These are phyloP conservation scores for Umbilicus rupestris DNA, from an alignment of 164 flowering plant species.

Conservation along the genomic window DNA sequence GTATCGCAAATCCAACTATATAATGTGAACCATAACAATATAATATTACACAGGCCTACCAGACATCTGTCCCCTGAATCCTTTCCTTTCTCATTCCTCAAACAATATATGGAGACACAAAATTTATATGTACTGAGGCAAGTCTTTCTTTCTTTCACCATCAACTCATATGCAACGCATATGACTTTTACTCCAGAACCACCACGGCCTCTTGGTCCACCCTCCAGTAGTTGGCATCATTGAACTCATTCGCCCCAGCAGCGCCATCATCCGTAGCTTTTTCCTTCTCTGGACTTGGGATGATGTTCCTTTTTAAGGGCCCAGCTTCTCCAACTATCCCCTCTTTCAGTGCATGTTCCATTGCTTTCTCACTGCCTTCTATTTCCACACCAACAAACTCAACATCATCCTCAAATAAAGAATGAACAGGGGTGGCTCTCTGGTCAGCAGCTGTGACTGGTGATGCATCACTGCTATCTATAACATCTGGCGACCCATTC, in stretches of 20 bases:
- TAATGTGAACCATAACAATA: background rate
- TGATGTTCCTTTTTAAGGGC: constrained; percentile 48
- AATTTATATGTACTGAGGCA: background rate
- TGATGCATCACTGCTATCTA: constrained; percentile 24
- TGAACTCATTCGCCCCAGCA: constrained; percentile 65
- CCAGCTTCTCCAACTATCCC: constrained; percentile 94
- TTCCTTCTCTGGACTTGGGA: constrained; percentile 37
- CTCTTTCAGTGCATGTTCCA: constrained; percentile 85
- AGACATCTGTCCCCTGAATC: background rate
- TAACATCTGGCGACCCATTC: constrained; percentile 35
- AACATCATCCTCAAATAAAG: constrained; percentile 81
- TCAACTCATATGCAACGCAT: background rate
- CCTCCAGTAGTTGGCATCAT: constrained; percentile 85
- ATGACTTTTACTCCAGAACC: constrained; percentile 42
- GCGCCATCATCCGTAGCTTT: constrained; percentile 35
- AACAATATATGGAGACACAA: background rate
- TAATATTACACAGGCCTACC: background rate
- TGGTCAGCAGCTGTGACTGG: constrained; percentile 19
- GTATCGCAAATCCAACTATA: no score
- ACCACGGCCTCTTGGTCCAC: constrained; percentile 79
- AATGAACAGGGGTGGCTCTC: constrained; percentile 29
- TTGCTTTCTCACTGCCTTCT: constrained; percentile 85
- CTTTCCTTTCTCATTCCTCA: background rate
- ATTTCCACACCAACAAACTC: constrained; percentile 87
- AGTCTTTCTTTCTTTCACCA: background rate